These are phyloP conservation scores for Colletotrichum lentis DNA, from an alignment of 2,329 filamentous ascomycete species.

Conservation along the genomic window DNA sequence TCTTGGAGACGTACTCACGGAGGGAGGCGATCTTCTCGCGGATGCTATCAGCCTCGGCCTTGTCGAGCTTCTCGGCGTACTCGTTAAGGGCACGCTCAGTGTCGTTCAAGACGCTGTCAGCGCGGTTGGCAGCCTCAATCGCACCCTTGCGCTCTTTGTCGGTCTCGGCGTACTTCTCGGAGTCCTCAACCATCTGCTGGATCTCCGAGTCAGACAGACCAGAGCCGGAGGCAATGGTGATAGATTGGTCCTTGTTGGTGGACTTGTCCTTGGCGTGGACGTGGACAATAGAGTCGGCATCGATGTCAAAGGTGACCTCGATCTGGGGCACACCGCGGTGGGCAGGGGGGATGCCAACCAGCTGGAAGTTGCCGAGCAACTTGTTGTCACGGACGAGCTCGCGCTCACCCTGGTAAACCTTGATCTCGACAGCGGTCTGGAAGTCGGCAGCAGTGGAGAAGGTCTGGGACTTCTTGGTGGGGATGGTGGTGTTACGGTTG, in stretches of 20 bases:
- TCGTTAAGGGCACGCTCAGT: conserved; percentile 99
- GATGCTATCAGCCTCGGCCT: conserved; percentile 91
- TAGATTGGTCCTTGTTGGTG: conserved; percentile 99
- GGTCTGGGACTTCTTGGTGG: conserved; percentile 98
- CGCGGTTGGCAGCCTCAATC: conserved; percentile 97
- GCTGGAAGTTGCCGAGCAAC: conserved; percentile 98
- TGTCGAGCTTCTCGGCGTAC: conserved; percentile 94
- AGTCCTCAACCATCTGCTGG: conserved; percentile 96
- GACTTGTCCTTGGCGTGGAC: conserved; percentile 99
- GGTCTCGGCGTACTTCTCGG: conserved; percentile 92
- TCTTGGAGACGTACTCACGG: conserved; percentile 91
- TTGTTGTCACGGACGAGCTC: conserved; percentile 99
- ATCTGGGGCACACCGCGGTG: conserved; percentile 96
- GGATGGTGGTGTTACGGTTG: conserved; percentile 99
- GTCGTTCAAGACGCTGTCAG: conserved; percentile 94
- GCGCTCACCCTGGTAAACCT: conserved; percentile 99
- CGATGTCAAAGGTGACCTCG: conserved; percentile 98
- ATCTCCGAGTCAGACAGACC: conserved; percentile 96
- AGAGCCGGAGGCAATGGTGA: conserved; percentile 97
- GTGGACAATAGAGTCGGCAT: conserved; percentile 97
- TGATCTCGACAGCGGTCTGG: conserved; percentile 99
- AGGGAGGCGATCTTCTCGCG: conserved; percentile 89
- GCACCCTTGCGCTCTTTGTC: conserved; percentile 97
- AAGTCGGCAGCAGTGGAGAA: conserved; percentile 98
- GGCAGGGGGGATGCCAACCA: conserved; percentile 94